phyloP scores from a whole-genome alignment of 768 basidiomycete species.

The Tylopilus intermedius region DNA sequence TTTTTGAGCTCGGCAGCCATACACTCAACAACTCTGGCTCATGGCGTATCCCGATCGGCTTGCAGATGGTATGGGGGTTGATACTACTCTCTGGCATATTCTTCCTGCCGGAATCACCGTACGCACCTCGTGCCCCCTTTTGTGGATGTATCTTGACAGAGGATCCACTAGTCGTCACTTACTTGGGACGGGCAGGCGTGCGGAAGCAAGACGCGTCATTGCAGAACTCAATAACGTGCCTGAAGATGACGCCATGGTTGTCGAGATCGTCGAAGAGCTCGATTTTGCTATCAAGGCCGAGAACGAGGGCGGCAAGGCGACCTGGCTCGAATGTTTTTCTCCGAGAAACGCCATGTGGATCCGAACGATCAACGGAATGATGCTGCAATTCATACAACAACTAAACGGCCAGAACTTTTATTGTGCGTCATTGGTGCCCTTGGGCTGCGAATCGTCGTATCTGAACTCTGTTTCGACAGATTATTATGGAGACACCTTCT shows the following conservation, averaged over 20 bases:
- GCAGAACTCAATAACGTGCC: slow-evolving; percentile 63
- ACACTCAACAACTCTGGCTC: slow-evolving; percentile 51
- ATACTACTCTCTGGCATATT: slow-evolving; percentile 65
- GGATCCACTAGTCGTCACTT: slow-evolving; percentile 55
- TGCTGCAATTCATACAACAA: slow-evolving; percentile 78
- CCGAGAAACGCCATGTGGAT: slow-evolving; percentile 63
- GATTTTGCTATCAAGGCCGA: slow-evolving; percentile 62
- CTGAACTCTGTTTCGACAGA: slow-evolving; percentile 38
- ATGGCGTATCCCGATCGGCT: slow-evolving; percentile 71
- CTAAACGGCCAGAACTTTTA: slow-evolving; percentile 80
- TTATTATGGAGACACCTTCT: slow-evolving; percentile 79
- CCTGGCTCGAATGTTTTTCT: slow-evolving; percentile 76
- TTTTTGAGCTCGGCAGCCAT: slow-evolving; percentile 63
- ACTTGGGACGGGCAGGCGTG: slow-evolving; percentile 49
- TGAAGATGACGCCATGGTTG: slow-evolving; percentile 52
- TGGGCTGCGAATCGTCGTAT: background rate
- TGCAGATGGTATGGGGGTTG: slow-evolving; percentile 68
- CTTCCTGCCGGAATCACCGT: slow-evolving; percentile 74
- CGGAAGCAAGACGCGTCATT: slow-evolving; percentile 58
- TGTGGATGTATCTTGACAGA: background rate
- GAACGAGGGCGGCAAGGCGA: slow-evolving; percentile 76
- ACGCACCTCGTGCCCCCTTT: slow-evolving; percentile 21
- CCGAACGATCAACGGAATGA: slow-evolving; percentile 75
- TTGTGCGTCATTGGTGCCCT: slow-evolving; percentile 39
- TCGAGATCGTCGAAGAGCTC: slow-evolving; percentile 60